Conservation (phyloP, 805 yeast species). For the Brettanomyces bruxellensis region DNA sequence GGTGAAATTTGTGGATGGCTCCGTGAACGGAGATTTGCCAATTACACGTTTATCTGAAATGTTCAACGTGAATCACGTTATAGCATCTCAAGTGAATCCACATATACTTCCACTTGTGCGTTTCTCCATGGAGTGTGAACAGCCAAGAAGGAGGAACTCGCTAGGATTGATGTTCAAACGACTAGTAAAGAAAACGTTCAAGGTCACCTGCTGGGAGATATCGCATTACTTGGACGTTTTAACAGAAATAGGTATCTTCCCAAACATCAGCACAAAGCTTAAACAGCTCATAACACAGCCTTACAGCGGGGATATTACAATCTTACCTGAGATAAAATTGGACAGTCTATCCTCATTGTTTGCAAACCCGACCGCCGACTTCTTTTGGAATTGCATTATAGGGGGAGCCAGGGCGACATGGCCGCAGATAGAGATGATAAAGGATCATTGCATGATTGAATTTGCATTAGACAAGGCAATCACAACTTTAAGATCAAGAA, state of each 20-base stretch:
- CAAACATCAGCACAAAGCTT: constrained; percentile 62
- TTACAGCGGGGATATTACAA: constrained; percentile 91
- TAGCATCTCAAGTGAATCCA: constrained; percentile 96
- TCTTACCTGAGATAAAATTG: constrained; percentile 65
- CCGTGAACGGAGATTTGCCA: constrained; percentile 92
- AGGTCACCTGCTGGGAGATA: constrained; percentile 55
- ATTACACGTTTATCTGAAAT: constrained; percentile 84
- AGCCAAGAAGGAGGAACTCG: background rate
- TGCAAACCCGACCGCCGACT: constrained; percentile 75
- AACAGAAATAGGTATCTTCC: constrained; percentile 68
- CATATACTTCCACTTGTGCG: constrained; percentile 87
- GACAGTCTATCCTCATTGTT: constrained; percentile 55
- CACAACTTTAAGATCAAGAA: constrained; percentile 49
- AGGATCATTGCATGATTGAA: constrained; percentile 86
- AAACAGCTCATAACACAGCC: constrained; percentile 74
- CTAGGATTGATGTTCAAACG: constrained; percentile 38
- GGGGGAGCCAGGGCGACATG: constrained; percentile 91
- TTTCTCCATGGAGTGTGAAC: constrained; percentile 40
- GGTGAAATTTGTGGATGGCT: constrained; percentile 87
- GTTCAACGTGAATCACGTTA: constrained; percentile 96
- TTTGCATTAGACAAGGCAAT: constrained; percentile 80
- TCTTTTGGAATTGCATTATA: constrained; percentile 55
- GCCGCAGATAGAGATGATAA: constrained; percentile 81
- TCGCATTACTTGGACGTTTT: constrained; percentile 68
- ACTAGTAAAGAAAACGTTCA: constrained; percentile 45